Evolutionary conservation across 176 grass and related monocot species (phyloP).

Genomic region (Neostapfia colusana): DNA sequence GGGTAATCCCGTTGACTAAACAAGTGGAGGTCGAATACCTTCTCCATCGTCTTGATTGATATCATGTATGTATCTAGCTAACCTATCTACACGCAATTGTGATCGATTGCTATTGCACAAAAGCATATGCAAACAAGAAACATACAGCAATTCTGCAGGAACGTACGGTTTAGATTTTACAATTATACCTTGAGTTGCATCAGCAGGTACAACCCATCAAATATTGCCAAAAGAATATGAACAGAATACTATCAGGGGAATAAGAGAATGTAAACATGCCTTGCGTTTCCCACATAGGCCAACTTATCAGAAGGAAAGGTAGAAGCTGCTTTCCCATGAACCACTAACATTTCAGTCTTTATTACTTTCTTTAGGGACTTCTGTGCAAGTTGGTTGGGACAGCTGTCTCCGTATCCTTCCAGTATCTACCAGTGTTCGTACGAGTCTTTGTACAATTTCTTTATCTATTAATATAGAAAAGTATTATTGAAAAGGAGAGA

Average conservation of each 20-base stretch:
- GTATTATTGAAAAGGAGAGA: too few species aligned
- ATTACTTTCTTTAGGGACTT: too few species aligned
- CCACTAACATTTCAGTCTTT: too few species aligned
- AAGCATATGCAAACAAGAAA: conserved; percentile 8
- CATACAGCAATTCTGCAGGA: neutral
- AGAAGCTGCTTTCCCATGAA: neutral
- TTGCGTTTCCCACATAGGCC: neutral
- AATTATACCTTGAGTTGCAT: neutral
- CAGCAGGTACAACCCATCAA: neutral
- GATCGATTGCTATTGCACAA: neutral
- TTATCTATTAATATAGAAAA: too few species aligned
- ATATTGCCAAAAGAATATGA: too few species aligned
- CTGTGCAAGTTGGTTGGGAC: too few species aligned
- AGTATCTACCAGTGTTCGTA: too few species aligned
- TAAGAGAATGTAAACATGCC: neutral
- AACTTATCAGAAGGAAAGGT: neutral
- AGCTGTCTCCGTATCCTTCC: too few species aligned
- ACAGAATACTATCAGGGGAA: neutral
- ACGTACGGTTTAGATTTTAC: neutral
- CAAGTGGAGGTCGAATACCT: conserved; percentile 82
- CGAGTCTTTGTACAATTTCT: too few species aligned
- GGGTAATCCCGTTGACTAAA: conserved; percentile 91
- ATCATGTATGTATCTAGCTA: neutral
- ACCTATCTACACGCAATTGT: conserved; percentile 28
- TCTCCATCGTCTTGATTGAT: conserved; percentile 70